Percentiles rank a stretch among this genome's conserved stretches.
These are phyloP conservation scores for Saprolegnia parasitica DNA, from an alignment of 352 stramenopile species.

Conservation along the genomic window DNA sequence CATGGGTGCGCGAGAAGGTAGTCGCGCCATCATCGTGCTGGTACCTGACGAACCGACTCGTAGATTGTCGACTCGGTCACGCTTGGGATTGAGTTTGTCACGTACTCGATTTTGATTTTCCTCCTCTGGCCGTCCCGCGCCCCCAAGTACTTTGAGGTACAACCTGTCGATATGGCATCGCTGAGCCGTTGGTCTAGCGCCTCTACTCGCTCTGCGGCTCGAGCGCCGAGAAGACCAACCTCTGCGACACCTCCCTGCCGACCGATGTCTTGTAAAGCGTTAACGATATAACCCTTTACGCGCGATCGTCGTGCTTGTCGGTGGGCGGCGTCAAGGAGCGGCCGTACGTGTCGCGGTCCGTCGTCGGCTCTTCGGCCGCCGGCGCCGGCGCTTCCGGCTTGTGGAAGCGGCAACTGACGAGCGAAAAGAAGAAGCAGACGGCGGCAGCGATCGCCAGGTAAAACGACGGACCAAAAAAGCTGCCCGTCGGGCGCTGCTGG, in stretches of 20 bases:
- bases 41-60: background rate
- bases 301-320: background rate
- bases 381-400: background rate
- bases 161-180: background rate
- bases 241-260: constrained; percentile 10
- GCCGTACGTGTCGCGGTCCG: background rate
- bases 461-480: background rate
- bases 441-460: background rate
- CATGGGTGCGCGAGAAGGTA: constrained; percentile 71
- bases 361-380: background rate
- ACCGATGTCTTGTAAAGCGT: constrained; percentile 15
- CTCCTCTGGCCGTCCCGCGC: constrained; percentile 64
- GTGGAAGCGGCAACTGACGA: background rate
- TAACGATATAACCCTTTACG: background rate
- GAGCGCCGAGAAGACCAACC: constrained; percentile 12
- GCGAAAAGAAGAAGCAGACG: background rate
- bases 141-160: constrained; percentile 73
- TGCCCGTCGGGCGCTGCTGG: background rate
- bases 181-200: background rate
- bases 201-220: constrained; percentile 17
- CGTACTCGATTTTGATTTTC: constrained; percentile 65
- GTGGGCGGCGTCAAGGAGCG: background rate
- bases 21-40: too few species aligned
- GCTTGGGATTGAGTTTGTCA: constrained; percentile 42
- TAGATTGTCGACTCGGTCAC: constrained; percentile 53